Evolutionary conservation across 2,329 filamentous ascomycete species (phyloP).

Genomic region (Cadophora gregata): DNA sequence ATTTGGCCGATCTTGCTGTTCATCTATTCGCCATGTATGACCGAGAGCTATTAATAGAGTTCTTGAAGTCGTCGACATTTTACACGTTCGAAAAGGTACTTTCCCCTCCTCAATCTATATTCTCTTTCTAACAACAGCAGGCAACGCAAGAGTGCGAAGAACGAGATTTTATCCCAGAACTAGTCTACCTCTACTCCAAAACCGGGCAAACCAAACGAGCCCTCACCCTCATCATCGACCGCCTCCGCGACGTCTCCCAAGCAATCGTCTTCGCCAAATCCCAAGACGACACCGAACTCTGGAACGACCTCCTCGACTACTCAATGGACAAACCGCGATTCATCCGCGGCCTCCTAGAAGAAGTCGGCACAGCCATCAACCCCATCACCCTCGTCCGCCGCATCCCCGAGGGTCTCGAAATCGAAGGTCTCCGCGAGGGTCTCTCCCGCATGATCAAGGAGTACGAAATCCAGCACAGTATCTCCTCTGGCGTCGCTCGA

Average conservation of each 20-base stretch:
- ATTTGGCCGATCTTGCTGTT: slow-evolving; percentile 86
- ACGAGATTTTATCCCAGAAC: slow-evolving; percentile 82
- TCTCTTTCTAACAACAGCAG: slow-evolving; percentile 46
- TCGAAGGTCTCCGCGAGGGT: slow-evolving; percentile 87
- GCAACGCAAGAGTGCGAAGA: slow-evolving; percentile 80
- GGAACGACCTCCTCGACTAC: slow-evolving; percentile 93
- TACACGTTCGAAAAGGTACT: slow-evolving; percentile 82
- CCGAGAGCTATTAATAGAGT: slow-evolving; percentile 80
- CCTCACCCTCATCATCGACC: slow-evolving; percentile 89
- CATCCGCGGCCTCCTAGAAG: slow-evolving; percentile 88
- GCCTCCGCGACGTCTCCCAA: slow-evolving; percentile 87
- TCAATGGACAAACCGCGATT: slow-evolving; percentile 98
- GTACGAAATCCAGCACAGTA: slow-evolving; percentile 93
- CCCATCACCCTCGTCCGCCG: slow-evolving; percentile 88
- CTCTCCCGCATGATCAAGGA: slow-evolving; percentile 91
- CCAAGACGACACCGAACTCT: slow-evolving; percentile 89
- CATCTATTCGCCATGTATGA: slow-evolving; percentile 87
- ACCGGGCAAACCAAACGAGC: slow-evolving; percentile 93
- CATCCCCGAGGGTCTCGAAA: slow-evolving; percentile 92
- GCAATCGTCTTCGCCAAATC: slow-evolving; percentile 95
- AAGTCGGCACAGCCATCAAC: slow-evolving; percentile 92
- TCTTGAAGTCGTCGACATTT: slow-evolving; percentile 81
- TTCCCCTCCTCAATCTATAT: background rate
- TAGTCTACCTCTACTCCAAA: slow-evolving; percentile 96
- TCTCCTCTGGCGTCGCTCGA: slow-evolving; percentile 85